These are phyloP conservation scores for Lactifluus echinatus DNA, from an alignment of 768 basidiomycete genomes.

Conservation along the genomic window DNA sequence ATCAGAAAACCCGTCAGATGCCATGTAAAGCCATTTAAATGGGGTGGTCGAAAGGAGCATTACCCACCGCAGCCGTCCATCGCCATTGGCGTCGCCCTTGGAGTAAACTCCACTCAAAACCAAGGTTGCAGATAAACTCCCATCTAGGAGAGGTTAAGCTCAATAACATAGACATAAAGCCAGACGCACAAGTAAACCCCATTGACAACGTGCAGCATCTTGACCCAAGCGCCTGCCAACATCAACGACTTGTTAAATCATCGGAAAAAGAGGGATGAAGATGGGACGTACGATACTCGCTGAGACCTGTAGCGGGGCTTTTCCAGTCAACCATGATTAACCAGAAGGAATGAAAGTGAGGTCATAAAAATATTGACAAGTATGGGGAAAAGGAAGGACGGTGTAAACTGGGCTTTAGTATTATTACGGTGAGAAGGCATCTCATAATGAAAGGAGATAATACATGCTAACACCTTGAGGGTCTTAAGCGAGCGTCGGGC, in stretches of 20 bases:
- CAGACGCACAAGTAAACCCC: slow-evolving; percentile 17
- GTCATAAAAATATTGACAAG: neutral
- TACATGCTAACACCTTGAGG: no score
- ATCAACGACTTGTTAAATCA: no score
- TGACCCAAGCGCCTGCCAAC: slow-evolving; percentile 8
- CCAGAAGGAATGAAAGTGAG: neutral
- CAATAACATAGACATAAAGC: neutral
- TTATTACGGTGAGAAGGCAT: no score
- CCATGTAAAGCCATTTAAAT: neutral
- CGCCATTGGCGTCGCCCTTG: slow-evolving; percentile 13
- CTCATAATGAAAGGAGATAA: no score
- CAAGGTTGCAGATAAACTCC: slow-evolving; percentile 16
- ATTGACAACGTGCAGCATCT: slow-evolving; percentile 16
- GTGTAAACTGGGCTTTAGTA: no score
- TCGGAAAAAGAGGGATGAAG: neutral
- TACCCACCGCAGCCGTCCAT: slow-evolving; percentile 12
- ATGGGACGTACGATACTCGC: neutral
- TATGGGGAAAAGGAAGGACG: neutral
- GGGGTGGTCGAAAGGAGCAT: neutral
- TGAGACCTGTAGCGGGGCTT: neutral
- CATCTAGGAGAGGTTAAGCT: neutral
- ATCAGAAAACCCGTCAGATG: neutral
- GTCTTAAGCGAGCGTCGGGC: no score
- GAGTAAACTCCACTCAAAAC: slow-evolving; percentile 15
- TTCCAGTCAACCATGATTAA: slow-evolving; percentile 18